Evolutionary conservation across 2,329 filamentous ascomycete genomes (phyloP).

Genomic region (Pseudogymnoascus sp.): DNA sequence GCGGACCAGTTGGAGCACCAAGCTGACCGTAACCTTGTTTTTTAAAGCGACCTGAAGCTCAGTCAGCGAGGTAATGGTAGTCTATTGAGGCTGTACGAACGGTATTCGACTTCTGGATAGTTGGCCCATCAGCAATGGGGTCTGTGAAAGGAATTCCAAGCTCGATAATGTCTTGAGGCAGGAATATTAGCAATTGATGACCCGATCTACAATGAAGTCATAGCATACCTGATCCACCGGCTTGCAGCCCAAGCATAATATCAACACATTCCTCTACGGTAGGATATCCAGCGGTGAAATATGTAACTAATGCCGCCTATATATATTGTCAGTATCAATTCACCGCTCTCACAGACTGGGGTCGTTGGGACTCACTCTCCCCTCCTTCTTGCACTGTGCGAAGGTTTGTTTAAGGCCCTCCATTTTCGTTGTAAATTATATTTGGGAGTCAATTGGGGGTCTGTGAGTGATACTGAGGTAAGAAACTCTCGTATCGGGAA

Average conservation of each 20-base stretch:
- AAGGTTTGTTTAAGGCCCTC: constrained; percentile 49
- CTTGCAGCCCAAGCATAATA: constrained; percentile 82
- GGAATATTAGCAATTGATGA: constrained; percentile 5
- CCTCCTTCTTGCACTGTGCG: constrained; percentile 47
- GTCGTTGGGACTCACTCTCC: constrained; percentile 25
- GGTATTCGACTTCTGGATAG: constrained; percentile 92
- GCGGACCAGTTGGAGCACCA: constrained; percentile 74
- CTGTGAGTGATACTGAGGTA: background rate
- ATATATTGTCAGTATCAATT: constrained; percentile 10
- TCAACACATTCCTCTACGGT: constrained; percentile 72
- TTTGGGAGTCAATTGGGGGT: constrained; percentile 16
- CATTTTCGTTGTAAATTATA: constrained; percentile 18
- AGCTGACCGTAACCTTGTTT: constrained; percentile 79
- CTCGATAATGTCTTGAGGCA: constrained; percentile 72
- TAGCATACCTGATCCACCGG: constrained; percentile 72
- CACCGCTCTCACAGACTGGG: background rate
- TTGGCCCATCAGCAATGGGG: constrained; percentile 94
- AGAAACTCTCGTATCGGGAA: background rate
- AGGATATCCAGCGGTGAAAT: constrained; percentile 92
- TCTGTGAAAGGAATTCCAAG: constrained; percentile 95
- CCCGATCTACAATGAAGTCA: constrained; percentile 8
- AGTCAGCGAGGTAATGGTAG: constrained; percentile 14
- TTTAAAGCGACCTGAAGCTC: constrained; percentile 56
- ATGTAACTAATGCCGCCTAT: constrained; percentile 69
- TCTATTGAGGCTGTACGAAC: constrained; percentile 33